Evolutionary conservation across 441 rosid genomes (phyloP).

Genomic region (Viola pubescens): DNA sequence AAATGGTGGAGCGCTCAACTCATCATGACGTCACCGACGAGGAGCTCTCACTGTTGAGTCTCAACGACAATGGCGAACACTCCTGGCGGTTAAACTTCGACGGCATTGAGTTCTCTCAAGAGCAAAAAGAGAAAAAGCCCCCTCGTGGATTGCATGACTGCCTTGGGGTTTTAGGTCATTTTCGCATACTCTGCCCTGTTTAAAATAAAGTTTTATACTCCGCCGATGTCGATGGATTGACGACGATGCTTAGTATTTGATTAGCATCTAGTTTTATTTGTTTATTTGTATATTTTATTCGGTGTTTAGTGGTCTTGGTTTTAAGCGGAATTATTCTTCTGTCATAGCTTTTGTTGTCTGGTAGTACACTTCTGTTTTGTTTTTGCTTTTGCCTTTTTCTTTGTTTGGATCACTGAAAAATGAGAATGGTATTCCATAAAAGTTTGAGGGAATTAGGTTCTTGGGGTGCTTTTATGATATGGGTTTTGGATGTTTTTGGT

Average conservation of each 20-base stretch:
- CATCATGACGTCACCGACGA: slow-evolving; percentile 31
- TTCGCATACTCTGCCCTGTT: neutral
- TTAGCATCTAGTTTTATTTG: neutral
- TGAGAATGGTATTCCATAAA: neutral
- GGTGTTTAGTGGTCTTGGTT: neutral
- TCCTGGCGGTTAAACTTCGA: slow-evolving; percentile 95
- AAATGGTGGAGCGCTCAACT: slow-evolving; percentile 37
- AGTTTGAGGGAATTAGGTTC: neutral
- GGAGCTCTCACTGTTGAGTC: slow-evolving; percentile 45
- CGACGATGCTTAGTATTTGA: neutral
- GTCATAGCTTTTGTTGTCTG: slow-evolving; percentile 1
- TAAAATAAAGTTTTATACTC: neutral
- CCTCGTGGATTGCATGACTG: slow-evolving; percentile 55
- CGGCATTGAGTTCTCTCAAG: slow-evolving; percentile 46
- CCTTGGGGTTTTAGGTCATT: slow-evolving; percentile 65
- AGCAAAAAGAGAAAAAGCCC: slow-evolving; percentile 39
- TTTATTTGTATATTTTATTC: neutral
- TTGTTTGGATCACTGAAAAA: neutral
- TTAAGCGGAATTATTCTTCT: slow-evolving; percentile 3
- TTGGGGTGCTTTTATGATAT: neutral
- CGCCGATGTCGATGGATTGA: neutral
- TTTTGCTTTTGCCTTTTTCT: slow-evolving; percentile 1
- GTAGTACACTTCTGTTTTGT: neutral
- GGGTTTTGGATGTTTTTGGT: neutral
- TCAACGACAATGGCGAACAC: slow-evolving; percentile 35